Base-by-base conservation (phyloP, 371 early-diverging fungal genomes). In the Lichtheimia ramosa region DNA sequence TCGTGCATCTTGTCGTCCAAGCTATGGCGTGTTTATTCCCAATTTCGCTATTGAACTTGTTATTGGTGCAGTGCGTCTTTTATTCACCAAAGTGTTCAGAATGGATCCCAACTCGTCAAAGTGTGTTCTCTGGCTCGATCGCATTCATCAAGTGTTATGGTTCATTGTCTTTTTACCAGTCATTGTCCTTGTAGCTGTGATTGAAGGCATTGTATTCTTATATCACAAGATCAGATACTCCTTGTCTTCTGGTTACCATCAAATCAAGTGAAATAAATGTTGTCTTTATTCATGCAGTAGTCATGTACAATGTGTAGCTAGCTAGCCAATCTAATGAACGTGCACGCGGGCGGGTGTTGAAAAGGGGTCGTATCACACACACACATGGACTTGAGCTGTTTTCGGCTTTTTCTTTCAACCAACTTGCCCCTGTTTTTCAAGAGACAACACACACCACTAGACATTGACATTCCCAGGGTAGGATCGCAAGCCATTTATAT, bases 141-240 rank as follows among this genome's bases (percentile, higher is more conserved):
- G 65, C 10, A 23, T 48, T 4, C 71, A 66, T 48, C 75, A 79
- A 54, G 50, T 79, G 0, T 3, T 66, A 7, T 79, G 79, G 79
- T 73, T 67, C 42, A 67, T 73, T 41, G 51, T 71, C 4, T 79
- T 59, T 42, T 70, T 65, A 2, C 79, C 79, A 0, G 51, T 75
- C 24, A 66, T 79, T 24, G 18, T 79, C 5, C 2, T 62, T 3
- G 52, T 72, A 5, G 75, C 66, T 3, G 3, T 60, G 7, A 18
- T 60, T 39, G 65, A 65, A 51, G 62, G 56, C 41, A 21, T 61
- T 16, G 46, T 46, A n/a, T n/a, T 46, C 21, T 46, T 46, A 46
- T n/a, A n/a, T 21, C n/a, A 46, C n/a, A 46, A 34, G 34, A 34
- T 34, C 34, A 34, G 34, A 34, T 6, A 10, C 34, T 34, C 34